phyloP scores from a whole-genome alignment of 2,329 filamentous ascomycete genomes.

The Diaporthe eres region DNA sequence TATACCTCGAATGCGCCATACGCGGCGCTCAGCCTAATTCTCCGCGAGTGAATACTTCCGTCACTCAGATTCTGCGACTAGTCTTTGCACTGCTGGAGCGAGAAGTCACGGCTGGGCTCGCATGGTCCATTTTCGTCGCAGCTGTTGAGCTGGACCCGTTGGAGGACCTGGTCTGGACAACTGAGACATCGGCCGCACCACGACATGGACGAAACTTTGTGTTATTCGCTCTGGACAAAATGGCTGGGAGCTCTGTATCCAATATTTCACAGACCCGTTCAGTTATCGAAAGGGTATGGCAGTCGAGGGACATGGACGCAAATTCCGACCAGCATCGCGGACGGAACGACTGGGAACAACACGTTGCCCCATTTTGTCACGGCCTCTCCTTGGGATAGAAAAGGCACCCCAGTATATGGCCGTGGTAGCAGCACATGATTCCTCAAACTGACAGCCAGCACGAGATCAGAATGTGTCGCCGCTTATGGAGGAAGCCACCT shows the following conservation, averaged over 20 bases:
- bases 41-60: slow-evolving; percentile 45
- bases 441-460: not conserved
- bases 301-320: slow-evolving; percentile 53
- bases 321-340: not conserved
- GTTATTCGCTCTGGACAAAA: slow-evolving; percentile 55
- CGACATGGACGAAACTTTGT: slow-evolving; percentile 55
- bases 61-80: slow-evolving; percentile 53
- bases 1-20: slow-evolving; percentile 62
- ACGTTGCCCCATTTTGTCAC: slow-evolving; percentile 24
- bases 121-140: slow-evolving; percentile 60
- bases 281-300: slow-evolving; percentile 64
- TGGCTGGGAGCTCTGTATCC: slow-evolving; percentile 56
- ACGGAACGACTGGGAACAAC: slow-evolving; percentile 26
- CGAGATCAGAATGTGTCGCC: not conserved
- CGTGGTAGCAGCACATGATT: too few species aligned
- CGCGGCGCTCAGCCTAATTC: slow-evolving; percentile 58
- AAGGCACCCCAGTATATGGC: not conserved
- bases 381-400: slow-evolving; percentile 25
- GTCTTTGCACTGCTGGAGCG: slow-evolving; percentile 52
- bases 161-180: slow-evolving; percentile 53
- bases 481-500: too few species aligned
- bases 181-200: slow-evolving; percentile 41
- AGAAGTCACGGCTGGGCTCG: slow-evolving; percentile 52
- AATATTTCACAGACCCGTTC: slow-evolving; percentile 60
- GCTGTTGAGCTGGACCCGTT: slow-evolving; percentile 55